Conservation (phyloP, 163 green algal genomes). For the Chlamydomonas reinhardtii region DNA sequence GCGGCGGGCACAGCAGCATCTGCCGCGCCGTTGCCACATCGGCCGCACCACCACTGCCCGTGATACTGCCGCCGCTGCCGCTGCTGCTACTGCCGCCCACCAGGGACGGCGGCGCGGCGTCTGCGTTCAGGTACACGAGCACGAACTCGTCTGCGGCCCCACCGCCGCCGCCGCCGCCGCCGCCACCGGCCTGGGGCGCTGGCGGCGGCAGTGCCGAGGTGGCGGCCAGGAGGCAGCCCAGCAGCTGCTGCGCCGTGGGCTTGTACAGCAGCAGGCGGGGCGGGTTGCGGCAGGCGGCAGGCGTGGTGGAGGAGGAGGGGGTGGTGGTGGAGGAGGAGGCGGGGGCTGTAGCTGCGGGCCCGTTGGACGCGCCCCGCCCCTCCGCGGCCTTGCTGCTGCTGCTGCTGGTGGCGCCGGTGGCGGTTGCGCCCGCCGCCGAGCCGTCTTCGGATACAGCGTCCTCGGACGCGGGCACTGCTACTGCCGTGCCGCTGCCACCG, state of each 20-base stretch:
- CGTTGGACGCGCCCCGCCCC: no score
- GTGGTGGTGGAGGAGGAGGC: neutral
- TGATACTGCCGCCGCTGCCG: neutral
- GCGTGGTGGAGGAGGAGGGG: neutral
- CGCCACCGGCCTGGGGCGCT: neutral
- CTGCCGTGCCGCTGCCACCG: neutral
- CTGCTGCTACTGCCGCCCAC: neutral
- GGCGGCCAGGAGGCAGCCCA: conserved; percentile 19
- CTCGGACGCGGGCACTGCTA: neutral
- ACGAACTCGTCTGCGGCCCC: conserved; percentile 6
- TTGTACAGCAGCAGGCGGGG: conserved; percentile 27
- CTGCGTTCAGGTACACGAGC: conserved; percentile 33
- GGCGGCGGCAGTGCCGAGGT: neutral
- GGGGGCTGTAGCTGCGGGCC: neutral
- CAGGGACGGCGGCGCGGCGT: neutral
- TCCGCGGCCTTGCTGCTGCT: neutral
- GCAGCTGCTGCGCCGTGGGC: conserved; percentile 24
- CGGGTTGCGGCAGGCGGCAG: neutral
- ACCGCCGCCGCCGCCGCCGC: neutral
- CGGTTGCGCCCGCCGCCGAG: neutral
- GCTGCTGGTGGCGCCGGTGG: neutral
- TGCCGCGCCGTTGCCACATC: neutral
- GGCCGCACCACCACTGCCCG: neutral
- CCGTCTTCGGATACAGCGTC: neutral
- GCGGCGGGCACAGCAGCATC: conserved; percentile 25